Percentiles rank a stretch among this genome's conserved stretches.
Evolutionary conservation across 1,284 basidiomycete species (phyloP).

Genomic region (Anthracocystis walkeri): DNA sequence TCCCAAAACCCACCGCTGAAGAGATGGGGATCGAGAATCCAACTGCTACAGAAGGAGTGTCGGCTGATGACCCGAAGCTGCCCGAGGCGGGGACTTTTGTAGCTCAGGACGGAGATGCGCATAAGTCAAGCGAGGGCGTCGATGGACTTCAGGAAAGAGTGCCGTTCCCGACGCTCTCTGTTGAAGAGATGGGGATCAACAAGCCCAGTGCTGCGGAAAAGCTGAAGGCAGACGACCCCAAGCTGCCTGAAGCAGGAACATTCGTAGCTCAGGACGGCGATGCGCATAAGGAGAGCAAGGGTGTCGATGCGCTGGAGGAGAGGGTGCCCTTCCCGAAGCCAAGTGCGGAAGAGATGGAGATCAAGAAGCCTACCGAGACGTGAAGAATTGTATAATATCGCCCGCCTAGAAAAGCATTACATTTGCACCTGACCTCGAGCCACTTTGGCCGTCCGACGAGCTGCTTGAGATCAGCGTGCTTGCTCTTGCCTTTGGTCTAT

Average conservation of each 20-base stretch:
- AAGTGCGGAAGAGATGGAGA: conserved; percentile 24
- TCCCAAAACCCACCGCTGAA: conserved; percentile 17
- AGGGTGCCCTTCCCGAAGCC: conserved; percentile 28
- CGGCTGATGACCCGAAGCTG: conserved; percentile 13
- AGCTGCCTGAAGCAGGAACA: conserved; percentile 21
- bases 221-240: conserved; percentile 10
- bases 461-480: background rate
- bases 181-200: conserved; percentile 25
- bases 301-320: conserved; percentile 9
- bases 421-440: background rate
- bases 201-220: conserved; percentile 7
- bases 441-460: background rate
- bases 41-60: background rate
- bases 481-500: background rate
- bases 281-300: conserved; percentile 11
- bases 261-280: conserved; percentile 25
- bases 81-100: conserved; percentile 31
- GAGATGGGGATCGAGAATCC: conserved; percentile 34
- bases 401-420: background rate
- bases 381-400: background rate
- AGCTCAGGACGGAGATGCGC: conserved; percentile 15
- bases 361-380: conserved; percentile 29
- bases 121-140: background rate
- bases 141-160: conserved; percentile 17
- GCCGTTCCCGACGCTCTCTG: conserved; percentile 20